These are phyloP conservation scores for Gynochthodes officinalis DNA, from an alignment of 257 asterid species.

Conservation along the genomic window DNA sequence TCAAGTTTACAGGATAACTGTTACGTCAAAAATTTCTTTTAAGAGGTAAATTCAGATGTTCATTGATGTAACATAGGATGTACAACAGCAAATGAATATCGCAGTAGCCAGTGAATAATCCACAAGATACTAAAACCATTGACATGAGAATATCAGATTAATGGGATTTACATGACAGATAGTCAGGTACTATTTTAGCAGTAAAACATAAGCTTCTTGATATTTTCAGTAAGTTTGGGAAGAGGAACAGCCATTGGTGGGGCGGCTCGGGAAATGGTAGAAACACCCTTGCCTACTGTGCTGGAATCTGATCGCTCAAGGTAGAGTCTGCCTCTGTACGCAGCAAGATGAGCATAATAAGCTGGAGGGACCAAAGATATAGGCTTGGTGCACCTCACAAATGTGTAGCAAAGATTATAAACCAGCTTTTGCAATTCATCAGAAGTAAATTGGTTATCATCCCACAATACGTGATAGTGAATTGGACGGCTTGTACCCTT, in stretches of 20 bases:
- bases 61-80: neutral
- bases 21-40: neutral
- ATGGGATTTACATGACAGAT: slow-evolving; percentile 7
- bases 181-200: slow-evolving; percentile 43
- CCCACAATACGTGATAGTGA: slow-evolving; percentile 88
- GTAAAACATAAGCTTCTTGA: slow-evolving; percentile 88
- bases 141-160: neutral
- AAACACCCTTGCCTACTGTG: slow-evolving; percentile 13
- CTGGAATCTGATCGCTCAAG: slow-evolving; percentile 56
- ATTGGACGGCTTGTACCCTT: slow-evolving; percentile 94
- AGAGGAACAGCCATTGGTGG: slow-evolving; percentile 64
- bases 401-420: slow-evolving; percentile 90
- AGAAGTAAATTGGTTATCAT: slow-evolving; percentile 75
- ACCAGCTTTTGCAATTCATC: slow-evolving; percentile 88
- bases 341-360: slow-evolving; percentile 93
- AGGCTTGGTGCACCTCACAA: slow-evolving; percentile 93
- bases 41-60: neutral
- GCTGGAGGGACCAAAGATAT: slow-evolving; percentile 93
- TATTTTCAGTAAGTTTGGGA: slow-evolving; percentile 75
- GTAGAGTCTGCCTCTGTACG: slow-evolving; percentile 84
- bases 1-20: neutral
- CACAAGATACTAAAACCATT: neutral
- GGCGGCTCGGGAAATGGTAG: slow-evolving; percentile 49
- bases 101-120: neutral
- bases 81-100: neutral